A percentile compares a stretch with the other conserved stretches of the same genome.
phyloP scores from a whole-genome alignment of 345 rosid species.

The Euphorbia lathyris region DNA sequence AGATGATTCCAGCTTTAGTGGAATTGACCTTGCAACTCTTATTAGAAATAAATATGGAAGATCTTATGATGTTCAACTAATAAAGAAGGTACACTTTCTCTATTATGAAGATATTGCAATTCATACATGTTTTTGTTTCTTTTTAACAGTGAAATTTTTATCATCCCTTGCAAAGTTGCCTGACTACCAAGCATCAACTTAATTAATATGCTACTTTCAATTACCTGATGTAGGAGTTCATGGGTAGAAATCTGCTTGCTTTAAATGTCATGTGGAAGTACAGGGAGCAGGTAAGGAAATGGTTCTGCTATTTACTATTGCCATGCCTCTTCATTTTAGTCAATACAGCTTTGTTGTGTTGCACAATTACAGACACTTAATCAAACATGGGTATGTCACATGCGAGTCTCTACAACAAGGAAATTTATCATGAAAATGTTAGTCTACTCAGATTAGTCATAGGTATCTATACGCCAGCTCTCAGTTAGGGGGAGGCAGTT shows the following conservation, averaged over 20 bases:
- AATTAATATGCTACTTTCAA: slow-evolving; percentile 5
- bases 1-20: slow-evolving; percentile 87
- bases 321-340: background rate
- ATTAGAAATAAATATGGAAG: slow-evolving; percentile 88
- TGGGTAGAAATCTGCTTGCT: slow-evolving; percentile 95
- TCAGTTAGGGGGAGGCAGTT: too few relatives aligned
- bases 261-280: slow-evolving; percentile 99
- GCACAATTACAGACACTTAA: background rate
- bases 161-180: too few relatives aligned
- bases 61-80: slow-evolving; percentile 90
- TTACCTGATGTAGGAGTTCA: slow-evolving; percentile 69
- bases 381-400: background rate
- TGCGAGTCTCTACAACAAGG: background rate
- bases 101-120: background rate
- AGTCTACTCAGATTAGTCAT: background rate
- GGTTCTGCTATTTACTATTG: background rate
- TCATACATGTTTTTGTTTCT: too few relatives aligned
- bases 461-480: background rate
- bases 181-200: too few relatives aligned
- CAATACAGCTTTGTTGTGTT: background rate
- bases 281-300: slow-evolving; percentile 71
- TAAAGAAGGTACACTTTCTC: slow-evolving; percentile 87
- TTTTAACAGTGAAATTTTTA: too few relatives aligned
- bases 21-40: slow-evolving; percentile 92
- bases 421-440: background rate